Evolutionary conservation across 2,329 filamentous ascomycete genomes (phyloP).

Genomic region (Fusarium siculi): DNA sequence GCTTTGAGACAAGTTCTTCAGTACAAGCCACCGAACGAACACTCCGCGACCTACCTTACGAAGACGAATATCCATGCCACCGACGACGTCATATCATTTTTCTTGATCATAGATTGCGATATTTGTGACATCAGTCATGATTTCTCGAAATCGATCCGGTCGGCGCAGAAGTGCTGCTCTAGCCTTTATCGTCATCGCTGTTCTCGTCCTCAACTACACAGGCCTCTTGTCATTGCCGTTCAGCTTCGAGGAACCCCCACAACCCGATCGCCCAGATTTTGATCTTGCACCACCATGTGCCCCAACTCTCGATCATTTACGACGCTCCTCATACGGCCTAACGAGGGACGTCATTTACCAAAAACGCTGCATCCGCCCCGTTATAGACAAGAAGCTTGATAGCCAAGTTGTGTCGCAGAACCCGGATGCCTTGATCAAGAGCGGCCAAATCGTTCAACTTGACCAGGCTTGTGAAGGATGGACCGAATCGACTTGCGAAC

Average conservation of each 20-base stretch:
- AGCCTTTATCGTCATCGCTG: slow-evolving; percentile 6
- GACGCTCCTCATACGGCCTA: slow-evolving; percentile 47
- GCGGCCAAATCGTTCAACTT: slow-evolving; percentile 46
- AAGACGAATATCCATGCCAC: neutral
- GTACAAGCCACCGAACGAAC: neutral
- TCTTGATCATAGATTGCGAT: neutral
- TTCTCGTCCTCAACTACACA: slow-evolving; percentile 22
- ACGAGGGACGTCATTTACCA: slow-evolving; percentile 57
- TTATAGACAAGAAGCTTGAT: slow-evolving; percentile 47
- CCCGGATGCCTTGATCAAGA: slow-evolving; percentile 50
- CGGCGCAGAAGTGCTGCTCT: slow-evolving; percentile 26
- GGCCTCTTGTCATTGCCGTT: slow-evolving; percentile 37
- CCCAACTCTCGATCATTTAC: slow-evolving; percentile 46
- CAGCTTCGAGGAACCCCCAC: slow-evolving; percentile 22
- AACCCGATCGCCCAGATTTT: slow-evolving; percentile 37
- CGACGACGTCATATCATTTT: slow-evolving; percentile 19
- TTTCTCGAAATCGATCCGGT: slow-evolving; percentile 28
- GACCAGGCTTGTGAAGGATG: slow-evolving; percentile 42
- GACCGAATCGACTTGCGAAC: slow-evolving; percentile 49
- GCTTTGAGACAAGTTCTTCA: neutral
- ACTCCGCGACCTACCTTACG: neutral
- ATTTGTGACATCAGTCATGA: slow-evolving; percentile 22
- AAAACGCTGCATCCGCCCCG: slow-evolving; percentile 56
- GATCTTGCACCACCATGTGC: slow-evolving; percentile 39
- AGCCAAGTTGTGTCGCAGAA: slow-evolving; percentile 53